These are phyloP conservation scores for Fusarium goolgardi DNA, from an alignment of 2,329 filamentous ascomycete genomes.

Conservation along the genomic window DNA sequence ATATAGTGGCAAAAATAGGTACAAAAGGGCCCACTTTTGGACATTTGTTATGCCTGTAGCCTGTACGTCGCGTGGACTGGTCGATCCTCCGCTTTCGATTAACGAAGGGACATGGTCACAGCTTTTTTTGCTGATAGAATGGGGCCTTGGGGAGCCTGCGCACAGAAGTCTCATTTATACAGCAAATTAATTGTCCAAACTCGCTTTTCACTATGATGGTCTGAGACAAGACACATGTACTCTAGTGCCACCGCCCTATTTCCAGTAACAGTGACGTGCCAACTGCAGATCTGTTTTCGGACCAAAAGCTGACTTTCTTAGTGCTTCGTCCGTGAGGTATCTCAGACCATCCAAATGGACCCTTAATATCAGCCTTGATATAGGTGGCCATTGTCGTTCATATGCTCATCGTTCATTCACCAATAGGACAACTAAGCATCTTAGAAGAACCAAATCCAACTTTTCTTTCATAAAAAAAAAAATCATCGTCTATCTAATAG, in stretches of 20 bases:
- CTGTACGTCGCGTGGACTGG: constrained; percentile 27
- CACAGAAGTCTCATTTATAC: constrained; percentile 38
- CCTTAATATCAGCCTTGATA: constrained; percentile 9
- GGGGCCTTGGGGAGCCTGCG: constrained; percentile 15
- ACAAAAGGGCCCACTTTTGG: too few relatives aligned
- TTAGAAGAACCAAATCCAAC: constrained; percentile 34
- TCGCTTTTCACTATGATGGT: constrained; percentile 11
- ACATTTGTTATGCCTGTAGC: too few relatives aligned
- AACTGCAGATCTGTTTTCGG: constrained; percentile 11
- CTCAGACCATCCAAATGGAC: constrained; percentile 2
- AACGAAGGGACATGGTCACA: constrained; percentile 38
- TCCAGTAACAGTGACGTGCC: constrained; percentile 20
- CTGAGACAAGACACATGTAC: constrained; percentile 19
- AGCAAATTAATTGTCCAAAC: constrained; percentile 17
- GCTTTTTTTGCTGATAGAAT: constrained; percentile 17
- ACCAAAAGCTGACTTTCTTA: constrained; percentile 9
- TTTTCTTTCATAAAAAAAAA: constrained; percentile 37
- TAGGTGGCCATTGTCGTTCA: constrained; percentile 1
- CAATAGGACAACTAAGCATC: constrained; percentile 25
- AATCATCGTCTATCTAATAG: constrained; percentile 34
- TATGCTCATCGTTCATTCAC: constrained; percentile 20
- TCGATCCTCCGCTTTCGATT: constrained; percentile 44
- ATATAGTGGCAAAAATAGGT: too few relatives aligned
- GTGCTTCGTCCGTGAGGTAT: constrained; percentile 8
- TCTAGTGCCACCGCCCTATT: constrained; percentile 22